Base-by-base conservation (phyloP, 2,329 filamentous ascomycete genomes). In the Ceratocystis alfenasii region DNA sequence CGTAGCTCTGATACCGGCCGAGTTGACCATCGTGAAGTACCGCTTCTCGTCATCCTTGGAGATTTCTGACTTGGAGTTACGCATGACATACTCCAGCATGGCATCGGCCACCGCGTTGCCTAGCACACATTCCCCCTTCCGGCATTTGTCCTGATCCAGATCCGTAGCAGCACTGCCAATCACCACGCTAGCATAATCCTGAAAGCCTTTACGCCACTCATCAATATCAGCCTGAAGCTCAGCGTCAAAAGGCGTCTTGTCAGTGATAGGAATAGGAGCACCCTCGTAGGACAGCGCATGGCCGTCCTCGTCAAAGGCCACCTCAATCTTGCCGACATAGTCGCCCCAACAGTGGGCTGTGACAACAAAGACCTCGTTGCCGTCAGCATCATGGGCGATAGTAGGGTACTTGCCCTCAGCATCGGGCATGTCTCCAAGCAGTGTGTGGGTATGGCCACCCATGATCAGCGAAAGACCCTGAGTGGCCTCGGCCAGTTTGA, bases 301-400 rank as follows among this genome's bases (percentile, higher is more conserved):
- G 72, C 85, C 85, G 1, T 81, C 74, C 3, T 76, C 69, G 70
- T 86, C 83, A 70, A 85, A 87, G 0, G 82, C 83, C 6, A 87
- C 79, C 69, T 87, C 84, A 69, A 87, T 87, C 72, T 85, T 85
- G 66, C 85, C 85, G 1, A 87, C 74, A 66, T 87, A 87, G 74
- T 87, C 83, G 63, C 85, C 85, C 85, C 85, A 87, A 68, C 84
- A 80, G 71, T 84, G 87, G 1, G 84, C 81, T 6, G 84, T 86
- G 20, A 88, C 85, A 70, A 87, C 80, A 71, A 87, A 87, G 62
- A 87, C 85, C 70, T 87, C 85, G 44, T 87, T 81, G 57, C 83
- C 84, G 62, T 83, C 80, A 68, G 78, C 73, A 72, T 87, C 86
- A 33, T 80, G 74, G 64, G 80, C 79, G 63, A 87, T 83, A 15